These are phyloP conservation scores for Rhododendron griersonianum DNA, from an alignment of 148 eudicot species.

Conservation along the genomic window DNA sequence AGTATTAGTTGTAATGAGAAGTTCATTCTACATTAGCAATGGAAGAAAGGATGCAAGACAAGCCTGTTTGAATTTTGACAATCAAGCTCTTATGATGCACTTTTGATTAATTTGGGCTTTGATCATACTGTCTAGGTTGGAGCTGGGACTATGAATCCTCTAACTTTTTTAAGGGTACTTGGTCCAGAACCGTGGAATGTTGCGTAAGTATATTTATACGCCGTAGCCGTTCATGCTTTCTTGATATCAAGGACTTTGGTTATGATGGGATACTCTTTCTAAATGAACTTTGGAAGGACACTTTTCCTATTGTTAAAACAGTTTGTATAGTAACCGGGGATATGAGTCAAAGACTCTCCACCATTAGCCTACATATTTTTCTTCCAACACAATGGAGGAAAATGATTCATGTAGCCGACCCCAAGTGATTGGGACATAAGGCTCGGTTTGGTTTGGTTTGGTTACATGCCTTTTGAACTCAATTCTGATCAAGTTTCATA, in stretches of 20 bases:
- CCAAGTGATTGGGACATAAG: too few relatives aligned
- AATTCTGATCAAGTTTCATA: background rate
- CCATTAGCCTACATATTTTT: background rate
- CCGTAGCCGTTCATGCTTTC: background rate
- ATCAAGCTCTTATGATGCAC: background rate
- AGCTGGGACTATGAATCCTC: conserved; percentile 99
- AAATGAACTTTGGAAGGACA: background rate
- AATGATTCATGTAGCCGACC: too few relatives aligned
- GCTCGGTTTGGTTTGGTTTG: too few relatives aligned
- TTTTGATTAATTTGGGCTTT: conserved; percentile 12
- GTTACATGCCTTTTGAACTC: background rate
- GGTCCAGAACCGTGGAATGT: conserved; percentile 99
- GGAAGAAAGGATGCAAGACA: background rate
- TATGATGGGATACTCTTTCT: conserved; percentile 1
- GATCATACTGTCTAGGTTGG: conserved; percentile 64
- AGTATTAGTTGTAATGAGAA: background rate
- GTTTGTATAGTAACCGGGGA: background rate
- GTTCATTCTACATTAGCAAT: background rate
- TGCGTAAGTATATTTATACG: conserved; percentile 66
- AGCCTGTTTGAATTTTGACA: background rate
- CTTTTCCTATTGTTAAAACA: background rate
- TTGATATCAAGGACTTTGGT: background rate
- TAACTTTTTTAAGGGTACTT: conserved; percentile 90
- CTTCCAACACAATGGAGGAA: background rate
- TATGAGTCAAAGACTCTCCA: background rate